Base-by-base conservation (phyloP, 2,329 filamentous ascomycete species). In the Ophiostoma pallidulum region DNA sequence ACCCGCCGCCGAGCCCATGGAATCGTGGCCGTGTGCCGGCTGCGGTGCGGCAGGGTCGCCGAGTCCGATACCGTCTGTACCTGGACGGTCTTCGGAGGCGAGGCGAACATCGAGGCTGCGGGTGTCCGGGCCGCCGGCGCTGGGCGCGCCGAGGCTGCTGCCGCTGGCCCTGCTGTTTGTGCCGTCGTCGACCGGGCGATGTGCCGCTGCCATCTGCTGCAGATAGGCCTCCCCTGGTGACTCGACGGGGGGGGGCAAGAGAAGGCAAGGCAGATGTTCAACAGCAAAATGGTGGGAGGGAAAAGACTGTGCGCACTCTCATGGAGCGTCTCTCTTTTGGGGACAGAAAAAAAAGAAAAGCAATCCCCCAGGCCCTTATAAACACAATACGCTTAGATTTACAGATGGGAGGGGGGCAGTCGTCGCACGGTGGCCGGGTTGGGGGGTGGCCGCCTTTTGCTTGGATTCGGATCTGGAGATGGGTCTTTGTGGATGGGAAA, bases 131-230 rank as follows among this genome's bases (percentile, higher is more conserved):
- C 24, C 37, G 22, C 9, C 36, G 18, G 36, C 14, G 6, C 38
- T 33, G 28, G 36, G 14, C 14, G 36, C 36, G 24, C 24, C 42
- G 22, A 16, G 47, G 31, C 22, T 24, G 44, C 18, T 39, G 45
- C 32, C 46, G 47, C 10, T 22, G 47, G 22, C 43, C 36, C 33
- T 33, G 44, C 29, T 33, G 31, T 12, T 12, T 32, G 33, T 39
- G 49, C 42, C 40, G 49, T 41, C 18, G 45, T 52, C 45, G 41
- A 36, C 29, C 32, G 45, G 39, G 24, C 26, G 41, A 24, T 44
- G 47, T 39, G 28, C 37, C 51, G 47, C 45, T 41, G 48, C 51
- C 51, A 53, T 53, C 47, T 41, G 49, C 42, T 24, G 40, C 22
- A 16, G 39, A 41, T 16, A 28, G 38, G 37, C 49, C 43, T 20